Evolutionary conservation across 2,329 filamentous ascomycete genomes (phyloP), one percentile per base, ranked within the genome.

Genomic region (Kalaharituber pfeilii): DNA sequence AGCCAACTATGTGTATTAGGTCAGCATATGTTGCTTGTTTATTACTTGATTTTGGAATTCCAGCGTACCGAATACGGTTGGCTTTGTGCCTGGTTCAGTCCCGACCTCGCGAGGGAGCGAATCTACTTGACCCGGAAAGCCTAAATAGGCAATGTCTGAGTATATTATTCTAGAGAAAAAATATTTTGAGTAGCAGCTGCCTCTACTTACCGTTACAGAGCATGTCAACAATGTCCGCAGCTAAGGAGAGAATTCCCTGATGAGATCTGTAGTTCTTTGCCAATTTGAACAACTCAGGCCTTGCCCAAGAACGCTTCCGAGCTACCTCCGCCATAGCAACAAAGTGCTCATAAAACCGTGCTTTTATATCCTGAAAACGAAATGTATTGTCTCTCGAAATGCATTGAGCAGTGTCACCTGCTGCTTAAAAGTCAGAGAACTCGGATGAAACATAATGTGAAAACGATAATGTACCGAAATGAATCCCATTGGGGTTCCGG

Each of bases 301-400:
- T 59, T 2, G 59, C 57, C 2, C 59, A 26, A 1, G 56, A 49
- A 1, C 20, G 51, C 49, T 42, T 42, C 36, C 49, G 20, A 27
- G 39, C 9, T 1, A 20, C 11, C 5, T 4, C 13, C 5, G 47
- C 29, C n/a, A 45, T 8, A 15, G 22, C 47, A 5, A 55, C 42
- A 18, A 44, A 51, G 9, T 28, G 30, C 20, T 20, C 36, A 11
- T 13, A 26, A 24, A 20, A 13, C 18, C 49, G 7, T 6, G 24
- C 7, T 51, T 67, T 67, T 4, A 67, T 53, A 42, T 67, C 66
- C 9, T 63, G 57, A 39, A 68, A 68, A 0, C 66, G 60, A 30
- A 67, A 67, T 1, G 60, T 65, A 1, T 65, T 65, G 50, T 68
- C 66, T 36, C 65, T 63, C 0, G 66, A 67, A 26, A 68, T 67